phyloP scores from a whole-genome alignment of 805 yeast species.

The Zygoascus tannicola region DNA sequence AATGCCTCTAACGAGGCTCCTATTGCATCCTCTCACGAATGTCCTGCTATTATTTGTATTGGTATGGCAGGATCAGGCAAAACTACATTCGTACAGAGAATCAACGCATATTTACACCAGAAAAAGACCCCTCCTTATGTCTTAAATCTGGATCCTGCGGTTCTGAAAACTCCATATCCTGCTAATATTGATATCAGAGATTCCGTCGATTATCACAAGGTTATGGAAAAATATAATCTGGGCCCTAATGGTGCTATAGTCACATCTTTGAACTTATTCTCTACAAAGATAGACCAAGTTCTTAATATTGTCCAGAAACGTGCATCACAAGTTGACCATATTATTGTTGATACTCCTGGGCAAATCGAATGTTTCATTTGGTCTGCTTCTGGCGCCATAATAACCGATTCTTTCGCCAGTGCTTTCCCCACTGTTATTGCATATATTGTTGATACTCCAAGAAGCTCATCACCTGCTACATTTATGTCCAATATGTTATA shows the following conservation, averaged over 20 bases:
- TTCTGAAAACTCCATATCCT: conserved; percentile 83
- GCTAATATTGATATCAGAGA: conserved; percentile 94
- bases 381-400: conserved; percentile 95
- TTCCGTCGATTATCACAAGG: conserved; percentile 89
- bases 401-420: conserved; percentile 93
- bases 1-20: no score
- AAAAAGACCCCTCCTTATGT: conserved; percentile 74
- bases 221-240: conserved; percentile 84
- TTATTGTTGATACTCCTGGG: conserved; percentile 95
- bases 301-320: conserved; percentile 76
- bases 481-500: conserved; percentile 97
- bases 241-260: conserved; percentile 99
- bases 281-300: conserved; percentile 96
- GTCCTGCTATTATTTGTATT: conserved; percentile 37
- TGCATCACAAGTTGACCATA: conserved; percentile 46
- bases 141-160: conserved; percentile 94
- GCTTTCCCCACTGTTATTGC: conserved; percentile 94
- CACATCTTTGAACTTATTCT: conserved; percentile 81
- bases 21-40: conserved; percentile 2
- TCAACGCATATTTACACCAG: conserved; percentile 75
- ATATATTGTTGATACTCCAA: conserved; percentile 92
- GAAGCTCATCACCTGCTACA: conserved; percentile 89
- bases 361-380: conserved; percentile 98
- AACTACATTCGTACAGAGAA: conserved; percentile 93
- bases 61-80: conserved; percentile 83